phyloP scores from a whole-genome alignment of 140 eudicot species.

The Oenanthe javanica region DNA sequence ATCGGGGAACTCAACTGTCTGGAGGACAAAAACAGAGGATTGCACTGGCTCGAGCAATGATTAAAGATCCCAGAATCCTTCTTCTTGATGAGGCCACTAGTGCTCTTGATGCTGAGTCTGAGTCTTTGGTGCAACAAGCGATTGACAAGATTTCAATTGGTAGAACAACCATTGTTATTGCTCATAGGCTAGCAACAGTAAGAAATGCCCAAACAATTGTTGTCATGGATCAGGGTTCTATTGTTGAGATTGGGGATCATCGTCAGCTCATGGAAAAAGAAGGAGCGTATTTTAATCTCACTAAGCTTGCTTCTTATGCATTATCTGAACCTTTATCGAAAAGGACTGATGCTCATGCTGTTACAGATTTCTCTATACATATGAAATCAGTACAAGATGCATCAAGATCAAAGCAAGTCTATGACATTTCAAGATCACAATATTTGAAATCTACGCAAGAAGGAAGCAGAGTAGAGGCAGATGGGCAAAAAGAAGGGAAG shows the following conservation, averaged over 20 bases:
- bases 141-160: slow-evolving; percentile 62
- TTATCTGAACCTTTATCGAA: slow-evolving; percentile 29
- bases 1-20: slow-evolving; percentile 72
- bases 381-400: slow-evolving; percentile 33
- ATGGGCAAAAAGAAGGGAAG: slow-evolving; percentile 19
- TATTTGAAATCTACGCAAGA: slow-evolving; percentile 39
- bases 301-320: slow-evolving; percentile 69
- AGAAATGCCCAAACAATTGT: slow-evolving; percentile 60
- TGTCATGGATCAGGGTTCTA: slow-evolving; percentile 67
- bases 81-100: slow-evolving; percentile 82
- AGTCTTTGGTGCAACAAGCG: slow-evolving; percentile 62
- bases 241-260: slow-evolving; percentile 64
- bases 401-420: slow-evolving; percentile 33
- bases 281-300: slow-evolving; percentile 60
- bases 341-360: slow-evolving; percentile 12
- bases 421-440: slow-evolving; percentile 42
- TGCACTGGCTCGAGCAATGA: slow-evolving; percentile 85
- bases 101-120: slow-evolving; percentile 78
- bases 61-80: slow-evolving; percentile 75
- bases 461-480: slow-evolving; percentile 22
- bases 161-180: slow-evolving; percentile 76
- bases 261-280: slow-evolving; percentile 51
- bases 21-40: slow-evolving; percentile 88
- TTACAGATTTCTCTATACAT: slow-evolving; percentile 13
- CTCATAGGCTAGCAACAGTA: slow-evolving; percentile 80